These are phyloP conservation scores for Globisporangium cylindrosporum DNA, from an alignment of 352 stramenopile genomes.

Conservation along the genomic window DNA sequence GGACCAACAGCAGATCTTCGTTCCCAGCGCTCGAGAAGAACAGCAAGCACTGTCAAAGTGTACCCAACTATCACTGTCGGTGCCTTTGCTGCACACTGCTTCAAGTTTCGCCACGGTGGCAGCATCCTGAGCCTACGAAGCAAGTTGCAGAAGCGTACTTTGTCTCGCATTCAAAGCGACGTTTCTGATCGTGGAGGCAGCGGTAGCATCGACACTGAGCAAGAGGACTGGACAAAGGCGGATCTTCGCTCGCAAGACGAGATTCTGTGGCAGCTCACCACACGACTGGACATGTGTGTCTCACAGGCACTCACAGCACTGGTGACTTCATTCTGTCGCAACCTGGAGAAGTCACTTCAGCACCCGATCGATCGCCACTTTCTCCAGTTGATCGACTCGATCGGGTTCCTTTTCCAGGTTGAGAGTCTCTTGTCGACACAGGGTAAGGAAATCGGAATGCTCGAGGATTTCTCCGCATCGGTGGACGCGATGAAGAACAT, in stretches of 20 bases:
- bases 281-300: conserved; percentile 75
- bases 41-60: conserved; percentile 51
- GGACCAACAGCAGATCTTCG: conserved; percentile 61
- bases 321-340: conserved; percentile 69
- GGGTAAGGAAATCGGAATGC: conserved; percentile 95
- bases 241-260: conserved; percentile 53
- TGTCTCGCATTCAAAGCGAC: conserved; percentile 50
- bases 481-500: conserved; percentile 75
- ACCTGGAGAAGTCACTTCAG: conserved; percentile 69
- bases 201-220: conserved; percentile 14
- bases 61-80: conserved; percentile 77
- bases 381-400: conserved; percentile 55
- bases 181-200: conserved; percentile 25
- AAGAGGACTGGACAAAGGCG: conserved; percentile 56
- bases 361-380: conserved; percentile 54
- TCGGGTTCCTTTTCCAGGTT: conserved; percentile 85
- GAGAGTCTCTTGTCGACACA: conserved; percentile 93
- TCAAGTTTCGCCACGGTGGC: conserved; percentile 74
- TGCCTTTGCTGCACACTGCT: conserved; percentile 77
- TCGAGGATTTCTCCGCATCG: conserved; percentile 86
- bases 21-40: conserved; percentile 61
- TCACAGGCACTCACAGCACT: conserved; percentile 75
- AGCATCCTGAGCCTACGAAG: conserved; percentile 71
- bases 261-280: conserved; percentile 73
- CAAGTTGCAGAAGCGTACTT: conserved; percentile 50